Conservation (phyloP, 2,329 filamentous ascomycete species). For the Apiospora kogelbergensis region DNA sequence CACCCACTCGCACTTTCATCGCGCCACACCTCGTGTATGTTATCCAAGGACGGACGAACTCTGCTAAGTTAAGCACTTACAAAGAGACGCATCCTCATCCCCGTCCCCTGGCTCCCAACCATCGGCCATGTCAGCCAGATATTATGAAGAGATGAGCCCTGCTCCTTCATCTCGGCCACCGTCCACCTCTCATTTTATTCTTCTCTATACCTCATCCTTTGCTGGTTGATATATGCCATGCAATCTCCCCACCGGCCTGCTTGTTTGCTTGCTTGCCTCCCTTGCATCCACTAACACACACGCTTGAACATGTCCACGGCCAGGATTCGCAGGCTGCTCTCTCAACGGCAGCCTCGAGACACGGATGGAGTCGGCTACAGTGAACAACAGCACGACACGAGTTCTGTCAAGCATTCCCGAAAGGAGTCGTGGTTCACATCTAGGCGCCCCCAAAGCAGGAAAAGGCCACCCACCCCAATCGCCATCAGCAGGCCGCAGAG, state of each 20-base stretch:
- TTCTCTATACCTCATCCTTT: conserved; percentile 14
- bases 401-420: conserved; percentile 13
- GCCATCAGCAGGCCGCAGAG: conserved; percentile 39
- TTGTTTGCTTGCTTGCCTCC: conserved; percentile 24
- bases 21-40: background rate
- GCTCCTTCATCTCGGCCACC: background rate
- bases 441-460: conserved; percentile 29
- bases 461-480: conserved; percentile 35
- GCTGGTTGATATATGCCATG: conserved; percentile 15
- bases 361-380: conserved; percentile 25
- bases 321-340: conserved; percentile 44
- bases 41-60: background rate
- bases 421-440: conserved; percentile 25
- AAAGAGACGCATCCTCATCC: conserved; percentile 1
- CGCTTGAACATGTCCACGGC: conserved; percentile 39
- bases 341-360: conserved; percentile 29
- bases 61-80: background rate
- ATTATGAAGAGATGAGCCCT: conserved; percentile 4
- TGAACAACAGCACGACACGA: conserved; percentile 10
- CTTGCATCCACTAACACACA: conserved; percentile 22
- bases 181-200: background rate
- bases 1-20: conserved; percentile 3
- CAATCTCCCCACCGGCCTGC: conserved; percentile 21
- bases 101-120: conserved; percentile 16
- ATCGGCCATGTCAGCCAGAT: background rate